A percentile compares a stretch with the other conserved stretches of the same genome.
Conservation (phyloP, 805 yeast genomes). For the Nematodospora valgi region DNA sequence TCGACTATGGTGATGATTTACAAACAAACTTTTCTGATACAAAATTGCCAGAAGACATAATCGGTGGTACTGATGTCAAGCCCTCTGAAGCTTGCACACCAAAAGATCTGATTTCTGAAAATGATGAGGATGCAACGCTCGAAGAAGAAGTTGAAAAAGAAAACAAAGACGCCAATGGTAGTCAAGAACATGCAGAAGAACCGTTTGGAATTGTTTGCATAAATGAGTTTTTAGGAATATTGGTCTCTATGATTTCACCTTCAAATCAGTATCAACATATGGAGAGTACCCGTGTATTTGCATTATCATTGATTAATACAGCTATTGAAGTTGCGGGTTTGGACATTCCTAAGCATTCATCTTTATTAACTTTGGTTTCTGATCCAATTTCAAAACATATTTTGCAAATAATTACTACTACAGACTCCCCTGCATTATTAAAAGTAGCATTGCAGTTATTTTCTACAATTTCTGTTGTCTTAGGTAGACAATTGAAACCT, state of each 20-base stretch:
- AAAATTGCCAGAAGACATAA: conserved; percentile 55
- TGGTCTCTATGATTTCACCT: conserved; percentile 79
- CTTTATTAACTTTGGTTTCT: conserved; percentile 63
- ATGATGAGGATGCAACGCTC: conserved; percentile 1
- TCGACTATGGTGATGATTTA: conserved; percentile 36
- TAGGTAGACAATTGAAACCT: conserved; percentile 63
- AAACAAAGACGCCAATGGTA: background rate
- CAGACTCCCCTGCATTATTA: conserved; percentile 68
- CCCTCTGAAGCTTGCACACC: conserved; percentile 14
- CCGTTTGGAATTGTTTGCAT: conserved; percentile 75
- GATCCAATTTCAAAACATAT: conserved; percentile 85
- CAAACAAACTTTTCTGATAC: conserved; percentile 47
- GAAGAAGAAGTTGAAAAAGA: conserved; percentile 16
- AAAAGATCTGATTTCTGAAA: conserved; percentile 7
- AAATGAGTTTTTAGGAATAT: conserved; percentile 69
- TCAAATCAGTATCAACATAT: conserved; percentile 80
- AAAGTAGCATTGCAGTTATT: conserved; percentile 75
- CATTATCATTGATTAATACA: conserved; percentile 68
- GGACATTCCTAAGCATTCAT: conserved; percentile 54
- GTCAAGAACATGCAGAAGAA: conserved; percentile 16
- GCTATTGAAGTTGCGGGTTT: conserved; percentile 81
- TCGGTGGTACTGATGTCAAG: conserved; percentile 42
- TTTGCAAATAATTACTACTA: conserved; percentile 70
- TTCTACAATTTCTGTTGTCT: conserved; percentile 63
- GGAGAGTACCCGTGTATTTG: conserved; percentile 82